Percentiles rank a stretch among this genome's conserved stretches.
phyloP scores from a whole-genome alignment of 1,139 yeast species.

The Yamadazyma oceani region DNA sequence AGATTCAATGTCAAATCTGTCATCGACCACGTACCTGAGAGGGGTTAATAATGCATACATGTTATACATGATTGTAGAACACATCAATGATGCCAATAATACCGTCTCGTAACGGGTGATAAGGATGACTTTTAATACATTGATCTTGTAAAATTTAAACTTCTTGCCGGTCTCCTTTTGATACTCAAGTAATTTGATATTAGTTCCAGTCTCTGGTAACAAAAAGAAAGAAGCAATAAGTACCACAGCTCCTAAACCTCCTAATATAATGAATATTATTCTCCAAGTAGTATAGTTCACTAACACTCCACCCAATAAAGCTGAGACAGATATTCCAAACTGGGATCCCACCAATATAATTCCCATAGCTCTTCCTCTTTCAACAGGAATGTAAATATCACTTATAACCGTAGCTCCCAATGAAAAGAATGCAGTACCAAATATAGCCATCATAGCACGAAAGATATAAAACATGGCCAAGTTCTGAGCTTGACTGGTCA shows the following conservation, averaged over 20 bases:
- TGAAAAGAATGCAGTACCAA: slow-evolving; percentile 51
- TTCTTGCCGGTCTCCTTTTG: slow-evolving; percentile 22
- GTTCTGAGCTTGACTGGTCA: slow-evolving; percentile 44
- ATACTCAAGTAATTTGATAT: slow-evolving; percentile 13
- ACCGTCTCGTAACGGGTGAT: slow-evolving; percentile 41
- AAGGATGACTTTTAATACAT: slow-evolving; percentile 39
- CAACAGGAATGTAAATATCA: slow-evolving; percentile 45
- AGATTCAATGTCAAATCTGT: slow-evolving; percentile 42
- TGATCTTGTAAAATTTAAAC: slow-evolving; percentile 38
- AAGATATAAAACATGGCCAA: slow-evolving; percentile 50
- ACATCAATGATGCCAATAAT: slow-evolving; percentile 40
- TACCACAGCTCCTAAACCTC: slow-evolving; percentile 34
- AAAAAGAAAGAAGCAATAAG: slow-evolving; percentile 27
- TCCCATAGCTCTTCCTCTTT: slow-evolving; percentile 48
- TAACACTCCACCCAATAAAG: slow-evolving; percentile 44
- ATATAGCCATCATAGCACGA: slow-evolving; percentile 44
- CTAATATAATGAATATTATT: slow-evolving; percentile 45
- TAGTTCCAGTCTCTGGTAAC: slow-evolving; percentile 40
- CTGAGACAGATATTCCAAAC: slow-evolving; percentile 47
- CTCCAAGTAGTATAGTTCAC: slow-evolving; percentile 50
- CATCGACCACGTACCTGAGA: slow-evolving; percentile 51
- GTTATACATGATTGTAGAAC: slow-evolving; percentile 38
- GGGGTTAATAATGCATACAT: slow-evolving; percentile 53
- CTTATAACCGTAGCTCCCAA: slow-evolving; percentile 47
- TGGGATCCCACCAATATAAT: slow-evolving; percentile 44